A percentile compares a stretch with the other conserved stretches of the same genome.
Conservation (phyloP, 176 grass and related monocot genomes). For the Raddia guianensis region DNA sequence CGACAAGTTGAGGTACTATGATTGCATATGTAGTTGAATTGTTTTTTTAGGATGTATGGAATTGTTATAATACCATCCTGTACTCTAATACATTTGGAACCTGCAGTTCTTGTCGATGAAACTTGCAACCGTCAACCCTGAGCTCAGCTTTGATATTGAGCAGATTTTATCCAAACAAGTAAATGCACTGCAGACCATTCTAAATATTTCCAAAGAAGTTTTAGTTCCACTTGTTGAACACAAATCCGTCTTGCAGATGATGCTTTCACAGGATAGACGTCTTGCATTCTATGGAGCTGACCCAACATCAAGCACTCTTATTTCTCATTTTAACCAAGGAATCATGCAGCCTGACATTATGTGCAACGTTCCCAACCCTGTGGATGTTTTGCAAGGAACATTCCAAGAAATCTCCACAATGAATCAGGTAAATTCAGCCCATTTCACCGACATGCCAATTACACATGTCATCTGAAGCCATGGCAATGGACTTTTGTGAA, state of each 20-base stretch:
- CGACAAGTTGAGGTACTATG: slow-evolving; percentile 84
- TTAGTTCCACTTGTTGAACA: background rate
- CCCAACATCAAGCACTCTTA: slow-evolving; percentile 51
- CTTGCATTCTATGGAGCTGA: slow-evolving; percentile 55
- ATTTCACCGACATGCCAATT: slow-evolving; percentile 5
- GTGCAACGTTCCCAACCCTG: slow-evolving; percentile 43
- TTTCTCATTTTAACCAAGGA: slow-evolving; percentile 55
- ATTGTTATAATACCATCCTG: slow-evolving; percentile 32
- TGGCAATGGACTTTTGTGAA: slow-evolving; percentile 30
- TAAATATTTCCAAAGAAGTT: slow-evolving; percentile 22
- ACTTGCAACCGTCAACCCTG: slow-evolving; percentile 88
- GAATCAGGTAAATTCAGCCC: slow-evolving; percentile 58
- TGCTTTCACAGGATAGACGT: slow-evolving; percentile 68
- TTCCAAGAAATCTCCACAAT: slow-evolving; percentile 48
- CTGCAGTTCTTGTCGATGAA: slow-evolving; percentile 98
- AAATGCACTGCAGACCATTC: slow-evolving; percentile 35
- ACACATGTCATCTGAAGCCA: background rate
- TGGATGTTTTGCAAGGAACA: slow-evolving; percentile 36
- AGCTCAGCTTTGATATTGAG: slow-evolving; percentile 70
- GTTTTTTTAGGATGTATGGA: background rate
- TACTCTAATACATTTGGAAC: slow-evolving; percentile 30
- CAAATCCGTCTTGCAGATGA: slow-evolving; percentile 56
- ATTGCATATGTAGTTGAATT: background rate
- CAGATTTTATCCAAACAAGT: slow-evolving; percentile 91
- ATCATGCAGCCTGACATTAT: slow-evolving; percentile 71